Evolutionary conservation across 169 alveolate species (phyloP), one percentile per base, ranked within the genome.

Genomic region (Plasmodium billcollinsi): DNA sequence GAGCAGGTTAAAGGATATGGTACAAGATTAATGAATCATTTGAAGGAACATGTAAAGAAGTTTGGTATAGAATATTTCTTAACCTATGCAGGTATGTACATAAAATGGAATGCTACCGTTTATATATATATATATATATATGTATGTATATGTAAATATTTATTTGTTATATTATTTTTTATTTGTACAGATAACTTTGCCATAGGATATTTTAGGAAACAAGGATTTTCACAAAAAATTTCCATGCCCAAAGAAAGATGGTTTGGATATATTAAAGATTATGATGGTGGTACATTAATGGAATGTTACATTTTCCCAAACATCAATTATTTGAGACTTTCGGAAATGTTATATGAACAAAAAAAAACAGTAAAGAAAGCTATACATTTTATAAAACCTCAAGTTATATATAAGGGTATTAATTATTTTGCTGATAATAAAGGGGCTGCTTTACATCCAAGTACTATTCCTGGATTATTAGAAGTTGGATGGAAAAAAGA

Each of bases 251-350:
- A 95, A 66, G 98, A 97, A 54, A 95, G 98, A 59, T 98, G 99
- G 99, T 96, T 97, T 74, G 99, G 99, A 26, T 99, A 97, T 94
- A 98, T 99, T 58, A 99, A 99, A 91, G 99, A 99, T 89, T 99
- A 99, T 94, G 99, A 98, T 88, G 99, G 99, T 39, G 99, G 99
- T n/a, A 99, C 99, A n/a, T 92, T 98, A 63, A 99, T 99, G 99
- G 99, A 98, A 65, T 98, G 99, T 93, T 96, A 96, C 69, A 95
- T 98, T 2, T 96, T 97, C 65, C 97, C 97, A 21, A 96, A 96
- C 54, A 97, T 99, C 61, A 98, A 98, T 92, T 99, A 98, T 85
- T 94, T 94, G 14, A 93, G 97, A 73, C 94, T 98, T 43, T 96
- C 99, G 1, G 97, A 96, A 54, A 93, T 97, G 94, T 94, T 98